These are phyloP conservation scores for Rhodotorula sp. DNA, from an alignment of 1,284 basidiomycete species.

Conservation along the genomic window DNA sequence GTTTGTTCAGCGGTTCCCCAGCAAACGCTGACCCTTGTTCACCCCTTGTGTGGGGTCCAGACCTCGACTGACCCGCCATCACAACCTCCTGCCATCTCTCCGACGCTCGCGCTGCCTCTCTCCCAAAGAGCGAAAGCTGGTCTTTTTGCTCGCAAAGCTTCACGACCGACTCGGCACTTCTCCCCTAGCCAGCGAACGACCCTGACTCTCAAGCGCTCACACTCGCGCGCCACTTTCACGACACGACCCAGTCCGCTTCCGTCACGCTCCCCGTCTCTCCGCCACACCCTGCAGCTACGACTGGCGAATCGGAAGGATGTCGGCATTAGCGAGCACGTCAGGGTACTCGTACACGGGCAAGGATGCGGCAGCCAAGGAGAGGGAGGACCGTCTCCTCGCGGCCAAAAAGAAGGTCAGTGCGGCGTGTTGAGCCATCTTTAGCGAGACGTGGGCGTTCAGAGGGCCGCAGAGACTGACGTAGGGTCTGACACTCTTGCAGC, in stretches of 20 bases:
- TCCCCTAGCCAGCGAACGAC: neutral
- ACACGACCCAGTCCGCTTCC: neutral
- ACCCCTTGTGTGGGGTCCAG: too few relatives aligned
- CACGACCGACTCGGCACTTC: too few relatives aligned
- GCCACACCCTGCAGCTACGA: neutral
- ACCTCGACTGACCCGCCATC: too few relatives aligned
- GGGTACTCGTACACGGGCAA: conserved; percentile 26
- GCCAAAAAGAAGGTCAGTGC: conserved; percentile 40
- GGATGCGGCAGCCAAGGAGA: conserved; percentile 39
- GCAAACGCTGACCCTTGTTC: neutral
- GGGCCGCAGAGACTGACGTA: neutral
- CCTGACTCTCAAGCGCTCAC: neutral
- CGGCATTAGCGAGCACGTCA: conserved; percentile 12
- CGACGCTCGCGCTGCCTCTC: neutral
- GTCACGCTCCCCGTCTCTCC: neutral
- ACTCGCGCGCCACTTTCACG: neutral
- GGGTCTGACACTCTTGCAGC: conserved; percentile 2
- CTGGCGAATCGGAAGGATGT: conserved; percentile 2
- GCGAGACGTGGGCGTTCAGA: neutral
- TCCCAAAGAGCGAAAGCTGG: too few relatives aligned
- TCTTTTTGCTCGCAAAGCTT: too few relatives aligned
- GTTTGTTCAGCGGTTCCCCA: too few relatives aligned
- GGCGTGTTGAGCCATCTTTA: neutral
- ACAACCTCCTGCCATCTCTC: too few relatives aligned
- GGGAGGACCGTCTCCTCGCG: conserved; percentile 38